Evolutionary conservation across 2,329 filamentous ascomycete genomes (phyloP).

Genomic region (Aspergillus intermedius): DNA sequence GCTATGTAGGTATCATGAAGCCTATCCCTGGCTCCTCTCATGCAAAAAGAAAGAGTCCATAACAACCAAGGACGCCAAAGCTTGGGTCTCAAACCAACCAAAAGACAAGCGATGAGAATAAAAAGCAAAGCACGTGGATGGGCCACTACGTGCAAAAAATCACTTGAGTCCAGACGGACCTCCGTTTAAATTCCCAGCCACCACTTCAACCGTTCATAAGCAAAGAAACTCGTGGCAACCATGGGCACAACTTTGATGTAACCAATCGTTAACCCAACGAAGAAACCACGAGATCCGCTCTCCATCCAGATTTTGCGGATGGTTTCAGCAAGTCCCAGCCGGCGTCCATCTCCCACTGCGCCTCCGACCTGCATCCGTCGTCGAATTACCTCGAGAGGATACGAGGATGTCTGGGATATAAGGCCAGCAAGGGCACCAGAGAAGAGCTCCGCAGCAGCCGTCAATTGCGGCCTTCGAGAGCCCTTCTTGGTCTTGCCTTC

Average conservation of each 20-base stretch:
- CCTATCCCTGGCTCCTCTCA: constrained; percentile 3
- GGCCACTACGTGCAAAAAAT: neutral
- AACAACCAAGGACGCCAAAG: constrained; percentile 11
- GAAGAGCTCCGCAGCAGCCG: constrained; percentile 77
- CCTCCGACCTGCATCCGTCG: constrained; percentile 94
- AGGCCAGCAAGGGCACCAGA: constrained; percentile 82
- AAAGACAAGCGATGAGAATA: neutral
- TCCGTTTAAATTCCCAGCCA: constrained; percentile 56
- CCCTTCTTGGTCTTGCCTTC: constrained; percentile 39
- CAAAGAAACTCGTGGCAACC: constrained; percentile 66
- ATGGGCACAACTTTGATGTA: constrained; percentile 93
- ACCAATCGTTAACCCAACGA: constrained; percentile 85
- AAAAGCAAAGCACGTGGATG: too few species aligned
- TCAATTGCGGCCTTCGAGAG: constrained; percentile 61
- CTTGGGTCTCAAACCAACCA: constrained; percentile 4
- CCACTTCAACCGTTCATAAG: constrained; percentile 60
- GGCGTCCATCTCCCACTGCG: constrained; percentile 81
- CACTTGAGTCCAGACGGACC: too few species aligned
- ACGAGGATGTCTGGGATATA: constrained; percentile 84
- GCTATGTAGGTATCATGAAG: constrained; percentile 10
- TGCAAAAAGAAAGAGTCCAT: constrained; percentile 14
- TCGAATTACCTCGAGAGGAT: constrained; percentile 87
- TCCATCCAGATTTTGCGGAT: constrained; percentile 67
- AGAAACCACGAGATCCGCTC: constrained; percentile 74
- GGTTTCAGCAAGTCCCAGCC: constrained; percentile 73